phyloP scores from a whole-genome alignment of 2,329 filamentous ascomycete species.

The Pseudonectria foliicola region DNA sequence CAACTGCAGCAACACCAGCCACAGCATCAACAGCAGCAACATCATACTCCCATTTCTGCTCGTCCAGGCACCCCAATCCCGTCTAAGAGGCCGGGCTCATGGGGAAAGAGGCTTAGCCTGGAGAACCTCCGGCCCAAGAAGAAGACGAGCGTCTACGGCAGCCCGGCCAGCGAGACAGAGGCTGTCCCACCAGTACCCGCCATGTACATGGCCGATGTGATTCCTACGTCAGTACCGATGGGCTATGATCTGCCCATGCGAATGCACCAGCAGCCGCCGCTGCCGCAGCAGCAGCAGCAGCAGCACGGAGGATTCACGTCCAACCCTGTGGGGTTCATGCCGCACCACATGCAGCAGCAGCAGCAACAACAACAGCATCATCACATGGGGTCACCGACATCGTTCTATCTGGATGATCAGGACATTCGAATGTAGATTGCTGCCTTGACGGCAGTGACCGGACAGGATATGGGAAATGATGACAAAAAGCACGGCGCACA shows the following conservation, averaged over 20 bases:
- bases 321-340: conserved; percentile 18
- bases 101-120: conserved; percentile 31
- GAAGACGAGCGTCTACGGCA: conserved; percentile 26
- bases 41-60: conserved; percentile 14
- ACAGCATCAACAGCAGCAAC: conserved; percentile 3
- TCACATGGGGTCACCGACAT: conserved; percentile 21
- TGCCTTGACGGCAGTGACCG: conserved; percentile 4
- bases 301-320: conserved; percentile 15
- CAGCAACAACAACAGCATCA: no score
- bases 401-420: conserved; percentile 21
- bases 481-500: conserved; percentile 1
- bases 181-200: conserved; percentile 21
- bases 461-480: conserved; percentile 10
- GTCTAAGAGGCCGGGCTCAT: conserved; percentile 32
- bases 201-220: conserved; percentile 22
- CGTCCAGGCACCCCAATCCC: conserved; percentile 33
- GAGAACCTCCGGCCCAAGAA: conserved; percentile 31
- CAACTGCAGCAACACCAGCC: conserved; percentile 8
- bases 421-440: conserved; percentile 21
- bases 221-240: conserved; percentile 20
- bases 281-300: neutral
- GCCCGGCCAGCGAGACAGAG: conserved; percentile 20
- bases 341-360: conserved; percentile 16
- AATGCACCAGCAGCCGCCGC: conserved; percentile 15
- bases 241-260: conserved; percentile 24